Percentiles rank a stretch among this genome's conserved stretches.
Conservation (phyloP, 768 basidiomycete species). For the Coprinellus aureogranulatus region DNA sequence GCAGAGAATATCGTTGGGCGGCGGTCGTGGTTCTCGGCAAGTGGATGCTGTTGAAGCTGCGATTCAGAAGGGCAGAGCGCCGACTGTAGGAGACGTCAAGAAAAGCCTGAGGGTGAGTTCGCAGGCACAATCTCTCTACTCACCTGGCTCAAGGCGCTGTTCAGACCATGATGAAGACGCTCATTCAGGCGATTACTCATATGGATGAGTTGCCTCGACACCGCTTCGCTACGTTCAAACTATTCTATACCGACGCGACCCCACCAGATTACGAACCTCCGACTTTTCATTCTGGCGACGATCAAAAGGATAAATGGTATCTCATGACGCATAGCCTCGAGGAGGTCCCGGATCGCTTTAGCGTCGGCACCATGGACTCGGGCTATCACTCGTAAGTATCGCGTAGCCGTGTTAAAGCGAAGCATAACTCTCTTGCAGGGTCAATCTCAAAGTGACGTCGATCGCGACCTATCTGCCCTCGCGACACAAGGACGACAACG, state of each 20-base stretch:
- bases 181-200: slow-evolving; percentile 74
- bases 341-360: slow-evolving; percentile 74
- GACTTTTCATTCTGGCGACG: slow-evolving; percentile 70
- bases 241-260: slow-evolving; percentile 78
- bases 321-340: slow-evolving; percentile 73
- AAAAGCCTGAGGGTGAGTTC: slow-evolving; percentile 68
- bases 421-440: slow-evolving; percentile 34
- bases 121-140: not conserved
- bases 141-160: slow-evolving; percentile 1
- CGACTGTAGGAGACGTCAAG: slow-evolving; percentile 80
- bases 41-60: slow-evolving; percentile 63
- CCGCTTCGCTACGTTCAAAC: slow-evolving; percentile 85
- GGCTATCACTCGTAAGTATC: slow-evolving; percentile 67
- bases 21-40: slow-evolving; percentile 1
- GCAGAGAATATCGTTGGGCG: slow-evolving; percentile 47
- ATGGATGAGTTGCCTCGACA: slow-evolving; percentile 80
- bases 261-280: slow-evolving; percentile 85
- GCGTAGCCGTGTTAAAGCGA: not conserved
- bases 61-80: slow-evolving; percentile 55
- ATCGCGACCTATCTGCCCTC: slow-evolving; percentile 73
- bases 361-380: slow-evolving; percentile 64
- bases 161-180: slow-evolving; percentile 71
- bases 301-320: slow-evolving; percentile 71
- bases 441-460: slow-evolving; percentile 70
- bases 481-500: slow-evolving; percentile 54